Conservation (phyloP, 1,284 basidiomycete genomes). For the Apiotrichum veenhuisii region DNA sequence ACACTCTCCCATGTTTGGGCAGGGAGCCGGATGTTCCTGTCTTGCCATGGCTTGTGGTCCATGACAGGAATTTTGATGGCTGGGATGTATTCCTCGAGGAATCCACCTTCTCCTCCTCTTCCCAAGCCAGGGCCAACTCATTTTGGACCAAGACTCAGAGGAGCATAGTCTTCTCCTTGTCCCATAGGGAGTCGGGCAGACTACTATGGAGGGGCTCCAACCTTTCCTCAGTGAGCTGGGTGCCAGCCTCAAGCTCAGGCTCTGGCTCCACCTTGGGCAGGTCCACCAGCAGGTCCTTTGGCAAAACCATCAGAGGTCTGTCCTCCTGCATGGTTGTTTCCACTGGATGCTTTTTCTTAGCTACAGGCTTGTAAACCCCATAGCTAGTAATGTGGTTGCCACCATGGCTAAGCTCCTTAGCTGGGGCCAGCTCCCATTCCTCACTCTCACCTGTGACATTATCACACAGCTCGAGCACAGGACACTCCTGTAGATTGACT, state of each 20-base stretch:
- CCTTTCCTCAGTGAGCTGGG: neutral
- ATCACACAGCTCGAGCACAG: neutral
- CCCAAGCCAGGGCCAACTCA: slow-evolving; percentile 5
- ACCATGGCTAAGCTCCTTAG: no score
- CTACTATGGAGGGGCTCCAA: neutral
- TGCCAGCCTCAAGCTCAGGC: neutral
- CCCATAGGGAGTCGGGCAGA: neutral
- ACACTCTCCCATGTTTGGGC: no score
- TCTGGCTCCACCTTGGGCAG: neutral
- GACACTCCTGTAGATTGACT: neutral
- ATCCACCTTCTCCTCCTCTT: slow-evolving; percentile 9
- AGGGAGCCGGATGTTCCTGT: no score
- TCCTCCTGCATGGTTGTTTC: slow-evolving; percentile 3
- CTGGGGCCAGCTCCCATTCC: no score
- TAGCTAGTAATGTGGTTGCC: no score
- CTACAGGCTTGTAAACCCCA: slow-evolving; percentile 12
- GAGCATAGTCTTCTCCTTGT: slow-evolving; percentile 2
- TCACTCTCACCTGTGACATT: no score
- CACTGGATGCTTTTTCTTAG: slow-evolving; percentile 14
- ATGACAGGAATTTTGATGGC: no score
- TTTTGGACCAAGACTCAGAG: neutral
- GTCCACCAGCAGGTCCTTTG: neutral
- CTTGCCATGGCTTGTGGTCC: no score
- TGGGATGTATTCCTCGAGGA: no score
- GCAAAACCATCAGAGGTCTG: neutral